Evolutionary conservation across 352 stramenopile genomes (phyloP).

Genomic region (Lagenidium sp.): DNA sequence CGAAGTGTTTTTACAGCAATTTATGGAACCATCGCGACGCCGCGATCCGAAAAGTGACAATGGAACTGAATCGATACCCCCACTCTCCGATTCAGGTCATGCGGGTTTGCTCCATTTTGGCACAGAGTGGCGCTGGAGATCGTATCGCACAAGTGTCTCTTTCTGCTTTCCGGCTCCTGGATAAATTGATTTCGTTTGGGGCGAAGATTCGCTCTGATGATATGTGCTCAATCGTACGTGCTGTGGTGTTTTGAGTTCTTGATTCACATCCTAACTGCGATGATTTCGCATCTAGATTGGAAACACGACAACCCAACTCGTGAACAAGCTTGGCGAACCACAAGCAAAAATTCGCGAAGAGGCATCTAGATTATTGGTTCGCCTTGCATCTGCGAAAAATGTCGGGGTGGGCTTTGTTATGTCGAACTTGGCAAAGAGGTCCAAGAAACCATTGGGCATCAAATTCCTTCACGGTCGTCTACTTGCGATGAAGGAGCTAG

Average conservation of each 20-base stretch:
- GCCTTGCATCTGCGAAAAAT: constrained; percentile 48
- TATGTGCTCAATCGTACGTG: constrained; percentile 59
- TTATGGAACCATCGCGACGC: constrained; percentile 80
- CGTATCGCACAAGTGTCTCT: constrained; percentile 68
- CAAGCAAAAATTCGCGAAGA: constrained; percentile 72
- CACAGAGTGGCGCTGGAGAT: constrained; percentile 62
- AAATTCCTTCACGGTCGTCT: constrained; percentile 64
- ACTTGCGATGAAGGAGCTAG: constrained; percentile 45
- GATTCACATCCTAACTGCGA: neutral
- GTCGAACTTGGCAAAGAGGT: constrained; percentile 52
- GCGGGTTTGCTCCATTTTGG: constrained; percentile 54
- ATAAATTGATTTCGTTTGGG: constrained; percentile 47
- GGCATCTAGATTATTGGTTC: constrained; percentile 26
- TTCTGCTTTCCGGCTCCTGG: constrained; percentile 57
- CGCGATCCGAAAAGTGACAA: constrained; percentile 77
- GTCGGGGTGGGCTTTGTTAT: constrained; percentile 56
- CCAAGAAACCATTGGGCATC: constrained; percentile 65
- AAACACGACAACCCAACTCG: constrained; percentile 67
- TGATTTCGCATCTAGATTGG: constrained; percentile 28
- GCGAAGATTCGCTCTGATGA: constrained; percentile 39
- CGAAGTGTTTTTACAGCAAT: constrained; percentile 81
- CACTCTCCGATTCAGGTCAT: constrained; percentile 38
- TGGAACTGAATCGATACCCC: constrained; percentile 51
- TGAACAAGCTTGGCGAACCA: constrained; percentile 69
- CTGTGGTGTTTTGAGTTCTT: too few species aligned